These are phyloP conservation scores for Podospora didyma DNA, from an alignment of 495 filamentous ascomycete species.

Conservation along the genomic window DNA sequence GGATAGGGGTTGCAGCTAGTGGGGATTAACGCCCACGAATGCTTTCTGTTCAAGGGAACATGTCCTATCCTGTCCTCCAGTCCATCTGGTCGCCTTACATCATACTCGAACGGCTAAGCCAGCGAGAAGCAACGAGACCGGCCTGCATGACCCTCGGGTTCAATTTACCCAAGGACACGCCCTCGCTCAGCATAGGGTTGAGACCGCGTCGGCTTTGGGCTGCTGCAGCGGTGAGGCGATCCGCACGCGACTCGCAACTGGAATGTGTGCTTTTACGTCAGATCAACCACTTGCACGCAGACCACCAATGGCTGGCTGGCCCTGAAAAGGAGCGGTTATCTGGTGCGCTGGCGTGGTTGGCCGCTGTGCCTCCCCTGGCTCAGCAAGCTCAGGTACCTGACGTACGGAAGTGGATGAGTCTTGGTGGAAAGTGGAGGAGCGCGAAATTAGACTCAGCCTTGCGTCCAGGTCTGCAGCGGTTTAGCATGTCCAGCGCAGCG, in stretches of 20 bases:
- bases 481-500: slow-evolving; percentile 1
- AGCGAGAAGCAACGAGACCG: too few relatives aligned
- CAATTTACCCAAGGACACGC: too few relatives aligned
- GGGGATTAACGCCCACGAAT: slow-evolving; percentile 19
- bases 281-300: too few relatives aligned
- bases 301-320: neutral
- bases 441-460: slow-evolving; percentile 29
- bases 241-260: too few relatives aligned
- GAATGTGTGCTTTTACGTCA: neutral
- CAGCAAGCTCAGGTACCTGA: slow-evolving; percentile 4
- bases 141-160: too few relatives aligned
- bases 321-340: neutral
- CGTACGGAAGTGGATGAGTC: slow-evolving; percentile 14
- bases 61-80: too few relatives aligned
- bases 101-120: too few relatives aligned
- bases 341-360: neutral
- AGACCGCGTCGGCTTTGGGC: neutral
- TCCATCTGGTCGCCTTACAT: too few relatives aligned
- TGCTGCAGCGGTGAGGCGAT: too few relatives aligned
- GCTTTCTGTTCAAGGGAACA: slow-evolving; percentile 10
- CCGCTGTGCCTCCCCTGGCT: slow-evolving; percentile 8
- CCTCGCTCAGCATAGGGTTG: too few relatives aligned
- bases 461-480: slow-evolving; percentile 12
- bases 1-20: neutral
- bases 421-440: slow-evolving; percentile 8